phyloP scores from a whole-genome alignment of 805 yeast species.

The Suhomyces canberraensis region DNA sequence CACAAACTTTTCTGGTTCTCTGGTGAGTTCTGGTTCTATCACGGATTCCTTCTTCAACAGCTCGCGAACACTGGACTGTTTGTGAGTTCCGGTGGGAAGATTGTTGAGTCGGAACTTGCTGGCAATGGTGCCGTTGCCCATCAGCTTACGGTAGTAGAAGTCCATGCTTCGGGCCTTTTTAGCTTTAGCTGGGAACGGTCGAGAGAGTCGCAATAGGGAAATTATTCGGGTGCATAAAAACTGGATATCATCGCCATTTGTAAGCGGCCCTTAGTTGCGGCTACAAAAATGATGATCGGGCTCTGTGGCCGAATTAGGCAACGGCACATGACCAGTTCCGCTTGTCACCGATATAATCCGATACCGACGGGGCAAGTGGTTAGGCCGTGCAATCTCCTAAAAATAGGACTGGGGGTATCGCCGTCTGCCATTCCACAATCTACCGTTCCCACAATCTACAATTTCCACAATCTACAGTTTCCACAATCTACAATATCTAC shows the following conservation, averaged over 20 bases:
- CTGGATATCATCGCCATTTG: no score
- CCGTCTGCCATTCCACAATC: no score
- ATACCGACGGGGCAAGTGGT: no score
- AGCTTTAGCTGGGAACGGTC: no score
- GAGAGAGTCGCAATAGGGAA: background rate
- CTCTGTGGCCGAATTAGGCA: constrained; percentile 10
- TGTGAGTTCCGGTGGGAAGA: constrained; percentile 3
- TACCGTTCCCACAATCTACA: no score
- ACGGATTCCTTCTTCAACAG: background rate
- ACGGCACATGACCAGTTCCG: constrained; percentile 14
- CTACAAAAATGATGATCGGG: constrained; percentile 7
- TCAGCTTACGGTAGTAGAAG: constrained; percentile 33
- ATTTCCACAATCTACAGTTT: no score
- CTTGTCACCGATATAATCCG: no score
- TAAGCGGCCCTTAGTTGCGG: constrained; percentile 10
- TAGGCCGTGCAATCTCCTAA: no score
- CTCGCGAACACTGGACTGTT: constrained; percentile 16
- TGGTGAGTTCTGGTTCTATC: background rate
- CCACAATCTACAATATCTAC: no score
- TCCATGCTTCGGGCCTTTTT: constrained; percentile 21
- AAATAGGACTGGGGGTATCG: no score
- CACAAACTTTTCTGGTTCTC: background rate
- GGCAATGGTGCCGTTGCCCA: constrained; percentile 39
- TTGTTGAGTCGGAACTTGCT: constrained; percentile 30
- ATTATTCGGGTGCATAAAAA: background rate